These are phyloP conservation scores for Eleusine coracana DNA, from an alignment of 176 grass and related monocot species.

Conservation along the genomic window DNA sequence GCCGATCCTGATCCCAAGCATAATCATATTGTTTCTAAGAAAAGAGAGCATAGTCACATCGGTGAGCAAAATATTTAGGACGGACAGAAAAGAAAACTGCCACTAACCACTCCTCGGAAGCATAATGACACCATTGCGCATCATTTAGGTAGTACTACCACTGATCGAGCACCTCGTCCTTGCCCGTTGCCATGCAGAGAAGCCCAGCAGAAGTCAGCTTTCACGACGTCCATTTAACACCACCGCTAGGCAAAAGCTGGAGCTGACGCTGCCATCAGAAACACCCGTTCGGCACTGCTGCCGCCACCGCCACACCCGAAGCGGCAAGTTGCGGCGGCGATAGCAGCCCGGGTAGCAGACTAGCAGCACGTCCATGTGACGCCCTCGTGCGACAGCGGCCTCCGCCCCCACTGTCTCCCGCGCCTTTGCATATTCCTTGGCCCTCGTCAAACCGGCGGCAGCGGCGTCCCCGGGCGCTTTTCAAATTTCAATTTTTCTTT, in stretches of 20 bases:
- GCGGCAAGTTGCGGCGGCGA: background rate
- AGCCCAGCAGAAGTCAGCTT: background rate
- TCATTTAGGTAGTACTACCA: background rate
- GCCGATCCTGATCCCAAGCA: no score
- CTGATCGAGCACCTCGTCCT: background rate
- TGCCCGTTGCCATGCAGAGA: background rate
- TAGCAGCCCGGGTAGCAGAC: background rate
- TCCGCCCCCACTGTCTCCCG: background rate
- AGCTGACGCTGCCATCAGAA: background rate
- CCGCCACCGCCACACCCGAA: conserved; percentile 16
- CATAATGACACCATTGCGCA: background rate
- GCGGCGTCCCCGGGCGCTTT: background rate
- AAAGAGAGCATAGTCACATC: no score
- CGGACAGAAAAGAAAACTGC: no score
- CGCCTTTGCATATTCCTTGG: background rate
- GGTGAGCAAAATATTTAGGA: no score
- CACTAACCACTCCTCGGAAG: background rate
- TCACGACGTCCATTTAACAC: background rate
- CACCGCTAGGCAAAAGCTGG: background rate
- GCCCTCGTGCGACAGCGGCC: conserved; percentile 36
- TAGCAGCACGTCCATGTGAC: conserved; percentile 30
- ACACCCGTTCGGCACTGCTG: background rate
- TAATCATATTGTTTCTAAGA: no score
- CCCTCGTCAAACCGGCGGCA: background rate
- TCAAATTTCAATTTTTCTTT: no score